Base-by-base conservation (phyloP, 352 stramenopile species). In the Phytophthora megakarya region DNA sequence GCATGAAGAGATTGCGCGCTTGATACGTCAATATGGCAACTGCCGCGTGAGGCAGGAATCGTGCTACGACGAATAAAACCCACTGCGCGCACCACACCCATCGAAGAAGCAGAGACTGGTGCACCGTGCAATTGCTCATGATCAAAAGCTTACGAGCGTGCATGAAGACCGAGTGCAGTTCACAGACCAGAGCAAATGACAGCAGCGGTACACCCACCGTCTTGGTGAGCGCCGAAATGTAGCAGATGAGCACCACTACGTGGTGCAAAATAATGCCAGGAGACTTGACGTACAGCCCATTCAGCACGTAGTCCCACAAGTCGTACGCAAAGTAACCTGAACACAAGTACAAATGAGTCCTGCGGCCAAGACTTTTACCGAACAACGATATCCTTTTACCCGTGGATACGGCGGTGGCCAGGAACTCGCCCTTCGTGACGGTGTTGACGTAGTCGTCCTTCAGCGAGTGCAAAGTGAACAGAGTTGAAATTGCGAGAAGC, bases 81-180 rank as follows among this genome's bases (percentile, higher is more conserved):
- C 84, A 93, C 52, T 93, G 84, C 10, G 76, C 50, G 3, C 32
- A 30, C 84, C 84, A 93, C 16, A 93, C 73, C 35, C 55, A 67
- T 18, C 56, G 69, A 38, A 86, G 67, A 19, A 65, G 22, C 1
- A 26, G 26, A 39, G 78, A 88, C 13, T 56, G 33, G 9, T 18
- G 32, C 16, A 76, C 53, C 9, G 72, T 65, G 65, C 74, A 86
- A 26, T 70, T 72, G 53, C 75, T 88, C 80, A 93, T 93, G 16
- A 72, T 61, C 70, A 93, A 67, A 18, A 93, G 72, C 70, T 91
- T 93, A 38, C 84, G 78, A 49, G 78, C 51, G 47, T 93, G 84
- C 84, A 93, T 89, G 66, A 80, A 85, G 3, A 81, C 73, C 30
- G 84, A 93, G 67, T 93, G 84, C n/a, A 93, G 57, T 53, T 93